Evolutionary conservation across 441 rosid species (phyloP).

Genomic region (Hura crepitans): DNA sequence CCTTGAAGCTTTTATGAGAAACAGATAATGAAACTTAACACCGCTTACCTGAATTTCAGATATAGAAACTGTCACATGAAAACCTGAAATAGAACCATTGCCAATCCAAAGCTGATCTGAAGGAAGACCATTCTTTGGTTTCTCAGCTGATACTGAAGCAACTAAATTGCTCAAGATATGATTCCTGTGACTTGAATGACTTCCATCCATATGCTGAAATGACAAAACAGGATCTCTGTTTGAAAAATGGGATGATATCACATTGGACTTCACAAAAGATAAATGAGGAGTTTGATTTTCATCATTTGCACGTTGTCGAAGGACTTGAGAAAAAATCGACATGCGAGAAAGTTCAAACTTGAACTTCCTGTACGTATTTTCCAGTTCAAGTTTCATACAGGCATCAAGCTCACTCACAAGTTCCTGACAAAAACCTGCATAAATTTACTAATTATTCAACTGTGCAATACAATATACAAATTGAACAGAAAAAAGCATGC

Average conservation of each 20-base stretch:
- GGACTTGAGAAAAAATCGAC: conserved; percentile 60
- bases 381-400: conserved; percentile 45
- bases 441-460: conserved; percentile 28
- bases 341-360: conserved; percentile 55
- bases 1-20: conserved; percentile 14
- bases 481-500: conserved; percentile 25
- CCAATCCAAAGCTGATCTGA: conserved; percentile 61
- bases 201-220: conserved; percentile 35
- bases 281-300: conserved; percentile 54
- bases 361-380: conserved; percentile 44
- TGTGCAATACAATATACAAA: conserved; percentile 21
- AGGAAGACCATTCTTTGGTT: conserved; percentile 36
- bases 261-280: conserved; percentile 45
- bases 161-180: conserved; percentile 61
- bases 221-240: conserved; percentile 37
- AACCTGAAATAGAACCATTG: conserved; percentile 63
- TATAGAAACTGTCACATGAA: conserved; percentile 61
- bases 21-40: conserved; percentile 21
- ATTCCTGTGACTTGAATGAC: conserved; percentile 35
- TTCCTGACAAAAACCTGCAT: conserved; percentile 62
- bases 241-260: conserved; percentile 35
- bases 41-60: conserved; percentile 65
- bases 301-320: conserved; percentile 38
- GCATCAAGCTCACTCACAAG: conserved; percentile 58
- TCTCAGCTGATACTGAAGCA: conserved; percentile 51